phyloP scores from a whole-genome alignment of 768 basidiomycete species.

The Hydnum rufescens region DNA sequence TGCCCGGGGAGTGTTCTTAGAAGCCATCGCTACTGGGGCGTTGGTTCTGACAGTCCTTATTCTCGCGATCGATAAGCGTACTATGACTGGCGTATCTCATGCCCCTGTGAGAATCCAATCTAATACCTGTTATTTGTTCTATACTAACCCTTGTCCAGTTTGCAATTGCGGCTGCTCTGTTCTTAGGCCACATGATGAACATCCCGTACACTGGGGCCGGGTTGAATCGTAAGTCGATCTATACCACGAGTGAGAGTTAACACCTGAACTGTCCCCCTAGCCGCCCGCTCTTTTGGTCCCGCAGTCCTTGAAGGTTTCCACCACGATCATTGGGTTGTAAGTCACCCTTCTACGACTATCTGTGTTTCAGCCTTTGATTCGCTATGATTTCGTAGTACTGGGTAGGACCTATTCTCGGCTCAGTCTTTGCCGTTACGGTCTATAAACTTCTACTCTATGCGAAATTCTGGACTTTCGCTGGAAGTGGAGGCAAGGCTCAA shows the following conservation, averaged over 20 bases:
- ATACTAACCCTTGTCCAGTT: background rate
- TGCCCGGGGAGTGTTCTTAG: constrained; percentile 10
- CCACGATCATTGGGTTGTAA: constrained; percentile 39
- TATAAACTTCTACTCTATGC: constrained; percentile 26
- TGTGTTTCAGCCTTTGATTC: background rate
- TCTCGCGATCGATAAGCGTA: constrained; percentile 8
- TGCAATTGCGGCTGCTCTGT: constrained; percentile 10
- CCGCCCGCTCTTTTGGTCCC: constrained; percentile 12
- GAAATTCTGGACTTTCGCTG: background rate
- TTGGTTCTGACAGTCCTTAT: constrained; percentile 8
- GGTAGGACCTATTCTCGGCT: constrained; percentile 50
- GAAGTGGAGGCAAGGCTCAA: background rate
- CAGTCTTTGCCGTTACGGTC: constrained; percentile 36
- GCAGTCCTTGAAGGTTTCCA: constrained; percentile 16
- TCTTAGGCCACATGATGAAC: constrained; percentile 7
- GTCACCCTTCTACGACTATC: constrained; percentile 11
- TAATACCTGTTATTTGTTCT: background rate
- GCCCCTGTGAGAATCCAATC: background rate
- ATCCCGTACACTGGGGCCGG: background rate
- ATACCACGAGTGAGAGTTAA: background rate
- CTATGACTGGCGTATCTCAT: background rate
- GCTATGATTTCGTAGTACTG: constrained; percentile 29
- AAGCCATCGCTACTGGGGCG: constrained; percentile 11
- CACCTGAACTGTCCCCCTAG: background rate
- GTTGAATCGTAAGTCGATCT: background rate